Percentiles rank a stretch among this genome's conserved stretches.
phyloP scores from a whole-genome alignment of 169 alveolate species.

The Cryptosporidium sp. region DNA sequence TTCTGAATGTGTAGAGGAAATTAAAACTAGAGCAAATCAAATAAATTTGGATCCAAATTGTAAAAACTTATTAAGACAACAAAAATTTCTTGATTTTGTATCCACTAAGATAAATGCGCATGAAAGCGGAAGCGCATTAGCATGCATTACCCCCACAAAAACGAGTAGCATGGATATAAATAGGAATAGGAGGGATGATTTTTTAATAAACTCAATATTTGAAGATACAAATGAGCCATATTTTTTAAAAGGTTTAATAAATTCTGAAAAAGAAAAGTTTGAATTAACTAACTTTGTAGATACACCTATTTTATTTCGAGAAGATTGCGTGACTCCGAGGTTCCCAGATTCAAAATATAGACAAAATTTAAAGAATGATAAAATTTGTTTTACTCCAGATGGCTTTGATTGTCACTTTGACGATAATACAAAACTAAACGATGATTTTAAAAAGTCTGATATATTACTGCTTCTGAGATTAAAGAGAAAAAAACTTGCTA shows the following conservation, averaged over 20 bases:
- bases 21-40: background rate
- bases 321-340: conserved; percentile 6
- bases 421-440: background rate
- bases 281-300: background rate
- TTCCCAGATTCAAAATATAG: background rate
- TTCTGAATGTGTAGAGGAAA: background rate
- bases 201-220: background rate
- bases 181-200: background rate
- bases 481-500: conserved; percentile 38
- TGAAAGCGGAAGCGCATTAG: background rate
- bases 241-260: background rate
- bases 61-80: background rate
- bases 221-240: background rate
- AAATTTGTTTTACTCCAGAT: conserved; percentile 36
- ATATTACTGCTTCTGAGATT: conserved; percentile 36
- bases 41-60: background rate
- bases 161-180: background rate
- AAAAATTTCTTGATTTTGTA: background rate
- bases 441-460: conserved; percentile 47
- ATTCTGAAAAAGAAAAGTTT: background rate
- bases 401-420: background rate
- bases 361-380: conserved; percentile 3
- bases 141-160: conserved; percentile 19
- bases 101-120: background rate
- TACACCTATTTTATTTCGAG: background rate